phyloP scores from a whole-genome alignment of 495 filamentous ascomycete species.

The Staphylotrichum longicolle region DNA sequence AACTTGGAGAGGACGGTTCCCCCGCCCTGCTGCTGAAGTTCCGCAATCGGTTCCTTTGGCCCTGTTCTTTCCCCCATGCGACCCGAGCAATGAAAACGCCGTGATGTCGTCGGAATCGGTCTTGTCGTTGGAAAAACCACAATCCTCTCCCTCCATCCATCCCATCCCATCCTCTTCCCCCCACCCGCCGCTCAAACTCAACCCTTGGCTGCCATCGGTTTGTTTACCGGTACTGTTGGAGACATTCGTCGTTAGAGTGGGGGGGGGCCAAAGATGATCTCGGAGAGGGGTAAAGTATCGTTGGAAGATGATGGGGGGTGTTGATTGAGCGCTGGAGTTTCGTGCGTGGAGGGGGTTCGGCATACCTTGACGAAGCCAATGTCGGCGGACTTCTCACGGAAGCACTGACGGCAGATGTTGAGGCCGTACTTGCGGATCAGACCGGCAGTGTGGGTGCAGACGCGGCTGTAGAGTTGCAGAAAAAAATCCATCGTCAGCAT shows the following conservation, averaged over 20 bases:
- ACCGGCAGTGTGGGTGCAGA: conserved; percentile 93
- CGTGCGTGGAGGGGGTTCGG: not conserved
- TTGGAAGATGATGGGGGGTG: no score
- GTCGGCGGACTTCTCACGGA: conserved; percentile 92
- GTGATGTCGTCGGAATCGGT: conserved; percentile 10
- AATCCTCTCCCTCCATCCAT: conserved; percentile 7
- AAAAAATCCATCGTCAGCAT: conserved; percentile 24
- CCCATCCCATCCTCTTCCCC: conserved; percentile 9
- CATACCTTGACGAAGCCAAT: conserved; percentile 98
- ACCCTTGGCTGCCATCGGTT: conserved; percentile 2
- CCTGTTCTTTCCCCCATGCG: not conserved
- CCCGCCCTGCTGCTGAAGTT: not conserved
- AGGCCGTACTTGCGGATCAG: conserved; percentile 98
- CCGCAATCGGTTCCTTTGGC: not conserved
- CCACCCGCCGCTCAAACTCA: conserved; percentile 2
- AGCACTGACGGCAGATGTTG: conserved; percentile 99
- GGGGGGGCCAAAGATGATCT: no score
- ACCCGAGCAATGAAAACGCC: conserved; percentile 4
- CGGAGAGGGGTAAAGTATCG: no score
- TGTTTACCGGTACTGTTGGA: conserved; percentile 36
- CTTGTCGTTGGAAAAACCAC: conserved; percentile 1
- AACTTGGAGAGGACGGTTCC: not conserved
- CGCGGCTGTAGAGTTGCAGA: conserved; percentile 61
- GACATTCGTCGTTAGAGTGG: not conserved
- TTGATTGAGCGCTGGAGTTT: no score